A percentile compares a stretch with the other conserved stretches of the same genome.
phyloP scores from a whole-genome alignment of 108 stramenopile species.

The Skeletonema menzelii region DNA sequence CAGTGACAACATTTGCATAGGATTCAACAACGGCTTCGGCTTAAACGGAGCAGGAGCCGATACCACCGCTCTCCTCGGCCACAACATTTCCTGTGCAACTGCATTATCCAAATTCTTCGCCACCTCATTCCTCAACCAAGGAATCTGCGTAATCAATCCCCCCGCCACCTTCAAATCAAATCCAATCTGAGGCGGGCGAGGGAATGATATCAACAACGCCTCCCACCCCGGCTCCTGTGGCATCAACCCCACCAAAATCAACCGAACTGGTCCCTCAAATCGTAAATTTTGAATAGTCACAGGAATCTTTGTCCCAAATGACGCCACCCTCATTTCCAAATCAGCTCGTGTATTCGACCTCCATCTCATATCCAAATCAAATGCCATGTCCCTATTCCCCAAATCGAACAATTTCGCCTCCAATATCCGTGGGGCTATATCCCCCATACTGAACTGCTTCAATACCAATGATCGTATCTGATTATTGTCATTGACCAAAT shows the following conservation, averaged over 20 bases:
- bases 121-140: slow-evolving; percentile 52
- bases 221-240: slow-evolving; percentile 49
- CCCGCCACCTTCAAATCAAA: slow-evolving; percentile 55
- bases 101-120: slow-evolving; percentile 39
- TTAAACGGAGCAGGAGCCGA: slow-evolving; percentile 44
- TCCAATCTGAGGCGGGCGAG: slow-evolving; percentile 44
- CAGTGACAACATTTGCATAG: slow-evolving; percentile 31
- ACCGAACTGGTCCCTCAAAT: slow-evolving; percentile 52
- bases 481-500: slow-evolving; percentile 35
- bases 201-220: slow-evolving; percentile 51
- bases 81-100: slow-evolving; percentile 50
- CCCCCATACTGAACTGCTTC: slow-evolving; percentile 43
- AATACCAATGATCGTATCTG: slow-evolving; percentile 43
- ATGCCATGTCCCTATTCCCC: slow-evolving; percentile 45
- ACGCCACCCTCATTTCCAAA: slow-evolving; percentile 35
- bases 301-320: slow-evolving; percentile 36
- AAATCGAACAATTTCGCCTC: slow-evolving; percentile 58
- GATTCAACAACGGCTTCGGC: slow-evolving; percentile 38
- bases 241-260: slow-evolving; percentile 45
- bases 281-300: slow-evolving; percentile 53
- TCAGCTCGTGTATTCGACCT: slow-evolving; percentile 31
- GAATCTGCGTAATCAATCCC: slow-evolving; percentile 55
- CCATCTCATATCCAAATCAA: slow-evolving; percentile 48
- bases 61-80: slow-evolving; percentile 54
- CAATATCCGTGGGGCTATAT: slow-evolving; percentile 34